phyloP scores from a whole-genome alignment of 345 rosid species.

The Passiflora organensis region DNA sequence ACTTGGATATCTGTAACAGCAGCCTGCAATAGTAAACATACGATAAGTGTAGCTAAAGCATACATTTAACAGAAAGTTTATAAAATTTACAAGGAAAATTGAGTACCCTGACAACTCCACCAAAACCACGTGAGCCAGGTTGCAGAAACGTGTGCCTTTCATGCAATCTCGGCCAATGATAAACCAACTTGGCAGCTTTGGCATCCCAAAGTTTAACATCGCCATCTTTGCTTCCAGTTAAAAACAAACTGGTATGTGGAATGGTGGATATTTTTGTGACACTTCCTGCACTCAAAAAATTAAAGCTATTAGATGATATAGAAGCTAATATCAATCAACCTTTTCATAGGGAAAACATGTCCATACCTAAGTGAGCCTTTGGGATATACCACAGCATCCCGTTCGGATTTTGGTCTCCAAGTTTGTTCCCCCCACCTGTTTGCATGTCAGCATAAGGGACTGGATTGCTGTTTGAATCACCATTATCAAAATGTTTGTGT shows the following conservation, averaged over 20 bases:
- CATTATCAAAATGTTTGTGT: conserved; percentile 40
- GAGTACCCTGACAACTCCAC: conserved; percentile 79
- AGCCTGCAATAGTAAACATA: conserved; percentile 43
- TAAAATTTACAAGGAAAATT: neutral
- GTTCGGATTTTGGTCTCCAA: conserved; percentile 47
- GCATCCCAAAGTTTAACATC: conserved; percentile 99
- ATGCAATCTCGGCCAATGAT: conserved; percentile 89
- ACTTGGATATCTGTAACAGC: conserved; percentile 88
- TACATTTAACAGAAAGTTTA: neutral
- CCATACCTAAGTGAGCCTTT: conserved; percentile 84
- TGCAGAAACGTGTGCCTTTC: conserved; percentile 79
- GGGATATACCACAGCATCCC: conserved; percentile 99
- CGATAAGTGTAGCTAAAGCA: conserved; percentile 9
- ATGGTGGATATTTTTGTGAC: conserved; percentile 74
- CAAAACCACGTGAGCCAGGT: conserved; percentile 76
- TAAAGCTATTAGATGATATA: conserved; percentile 13
- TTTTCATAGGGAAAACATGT: conserved; percentile 1
- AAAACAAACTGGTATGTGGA: conserved; percentile 79
- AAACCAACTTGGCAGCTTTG: conserved; percentile 61
- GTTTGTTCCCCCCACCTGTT: conserved; percentile 29
- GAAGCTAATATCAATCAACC: neutral
- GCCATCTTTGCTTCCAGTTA: conserved; percentile 96
- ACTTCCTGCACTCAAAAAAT: conserved; percentile 48
- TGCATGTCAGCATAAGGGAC: conserved; percentile 28
- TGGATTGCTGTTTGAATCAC: conserved; percentile 29